Base-by-base conservation (phyloP, 2,329 filamentous ascomycete species). In the Aureobasidium namibiae region DNA sequence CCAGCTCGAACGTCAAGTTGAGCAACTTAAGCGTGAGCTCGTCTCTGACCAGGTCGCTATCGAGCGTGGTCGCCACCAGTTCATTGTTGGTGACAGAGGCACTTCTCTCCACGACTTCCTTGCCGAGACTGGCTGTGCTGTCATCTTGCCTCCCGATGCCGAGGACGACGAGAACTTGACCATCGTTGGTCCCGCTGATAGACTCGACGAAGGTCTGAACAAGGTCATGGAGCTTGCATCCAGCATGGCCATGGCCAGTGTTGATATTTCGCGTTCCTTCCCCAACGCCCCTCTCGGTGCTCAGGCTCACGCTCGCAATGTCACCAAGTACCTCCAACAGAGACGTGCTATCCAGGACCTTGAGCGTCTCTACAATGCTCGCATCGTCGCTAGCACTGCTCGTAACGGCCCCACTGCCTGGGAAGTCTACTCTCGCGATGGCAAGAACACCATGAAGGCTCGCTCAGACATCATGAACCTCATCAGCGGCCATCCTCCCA, bases 191-290 rank as follows among this genome's bases (percentile, higher is more conserved):
- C 90, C 88, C 18, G 75, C 85, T 8, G 83, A 88, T 63, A 84
- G 83, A 66, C 84, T 97, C 59, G 80, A 88, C 62, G 79, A 79
- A 63, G 94, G 88, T 67, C 78, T 91, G 48, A 88, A 95, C 69
- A 88, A 85, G 72, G 89, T 92, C 49, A 90, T 95, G 80, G 89
- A 95, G 65, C 80, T 96, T 59, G 92, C 92, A 49, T 88, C 89
- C 67, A 87, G 84, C 70, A 92, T 96, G 85, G 87, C 90, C 68
- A 88, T 87, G 78, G 85, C 87, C 39, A 89, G 86, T 69, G 84
- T 95, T 63, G 92, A 96, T 68, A 83, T 95, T 65, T 85, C 87
- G 33, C 84, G 87, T 53, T 87, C 91, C 71, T 89, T 96, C 72
- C 83, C 83, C 57, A 87, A 83, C 67, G 86, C 87, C 16, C 84